These are phyloP conservation scores for Neobulgaria alba DNA, from an alignment of 2,329 filamentous ascomycete genomes.

Conservation along the genomic window DNA sequence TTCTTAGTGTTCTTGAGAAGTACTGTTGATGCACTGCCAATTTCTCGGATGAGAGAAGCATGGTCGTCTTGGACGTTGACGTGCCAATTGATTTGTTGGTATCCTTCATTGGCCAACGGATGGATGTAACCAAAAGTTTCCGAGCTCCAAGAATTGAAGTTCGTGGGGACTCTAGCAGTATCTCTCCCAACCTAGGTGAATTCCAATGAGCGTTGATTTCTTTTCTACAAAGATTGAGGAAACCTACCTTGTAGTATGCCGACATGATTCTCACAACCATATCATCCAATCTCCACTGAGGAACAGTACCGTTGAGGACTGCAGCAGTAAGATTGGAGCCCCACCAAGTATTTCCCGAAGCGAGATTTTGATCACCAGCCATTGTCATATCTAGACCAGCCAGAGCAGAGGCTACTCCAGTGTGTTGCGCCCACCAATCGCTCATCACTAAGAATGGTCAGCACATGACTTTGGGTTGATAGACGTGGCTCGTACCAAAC, in stretches of 20 bases:
- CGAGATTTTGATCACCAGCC: conserved; percentile 73
- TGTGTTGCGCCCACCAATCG: conserved; percentile 73
- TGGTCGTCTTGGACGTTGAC: conserved; percentile 76
- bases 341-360: conserved; percentile 55
- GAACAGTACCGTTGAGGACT: conserved; percentile 81
- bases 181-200: conserved; percentile 34
- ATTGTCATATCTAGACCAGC: conserved; percentile 83
- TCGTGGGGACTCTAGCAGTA: conserved; percentile 40
- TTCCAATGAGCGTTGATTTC: conserved; percentile 1
- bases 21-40: conserved; percentile 73
- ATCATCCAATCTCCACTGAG: conserved; percentile 82
- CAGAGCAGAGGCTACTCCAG: conserved; percentile 55
- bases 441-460: conserved; percentile 44
- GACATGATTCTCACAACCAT: conserved; percentile 81
- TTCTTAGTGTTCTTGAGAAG: conserved; percentile 74
- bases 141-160: conserved; percentile 81
- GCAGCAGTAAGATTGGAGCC: conserved; percentile 80
- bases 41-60: conserved; percentile 62
- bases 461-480: background rate
- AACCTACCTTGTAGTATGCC: conserved; percentile 47
- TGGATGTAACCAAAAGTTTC: conserved; percentile 67
- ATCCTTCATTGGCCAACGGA: conserved; percentile 51
- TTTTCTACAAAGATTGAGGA: conserved; percentile 33
- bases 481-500: conserved; percentile 36
- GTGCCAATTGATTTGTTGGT: conserved; percentile 66